These are phyloP conservation scores for Stephania cephalantha DNA, from an alignment of 164 flowering plant species.

Conservation along the genomic window DNA sequence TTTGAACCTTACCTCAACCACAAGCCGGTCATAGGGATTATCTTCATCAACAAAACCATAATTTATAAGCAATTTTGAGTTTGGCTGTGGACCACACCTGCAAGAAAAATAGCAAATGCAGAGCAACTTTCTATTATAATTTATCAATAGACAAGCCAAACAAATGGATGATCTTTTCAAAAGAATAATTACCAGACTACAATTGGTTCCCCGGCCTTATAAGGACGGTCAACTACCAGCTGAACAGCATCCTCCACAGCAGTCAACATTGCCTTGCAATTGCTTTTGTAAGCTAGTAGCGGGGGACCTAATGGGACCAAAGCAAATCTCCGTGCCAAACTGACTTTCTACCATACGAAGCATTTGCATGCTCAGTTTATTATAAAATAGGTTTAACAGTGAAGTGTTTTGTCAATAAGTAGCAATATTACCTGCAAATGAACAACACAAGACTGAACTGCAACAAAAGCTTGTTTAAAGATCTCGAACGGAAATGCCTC, in stretches of 20 bases:
- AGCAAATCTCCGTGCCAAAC: constrained; percentile 94
- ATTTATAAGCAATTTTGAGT: constrained; percentile 81
- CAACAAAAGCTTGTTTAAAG: constrained; percentile 99
- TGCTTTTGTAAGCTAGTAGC: constrained; percentile 81
- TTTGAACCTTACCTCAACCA: constrained; percentile 53
- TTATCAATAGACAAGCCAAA: background rate
- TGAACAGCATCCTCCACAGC: constrained; percentile 79
- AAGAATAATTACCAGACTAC: constrained; percentile 57
- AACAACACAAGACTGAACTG: constrained; percentile 97
- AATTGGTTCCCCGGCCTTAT: constrained; percentile 85
- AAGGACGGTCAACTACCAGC: constrained; percentile 87
- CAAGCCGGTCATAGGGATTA: constrained; percentile 75
- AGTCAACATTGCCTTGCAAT: constrained; percentile 89
- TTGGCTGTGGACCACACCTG: constrained; percentile 99
- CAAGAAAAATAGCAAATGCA: constrained; percentile 13
- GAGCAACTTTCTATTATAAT: background rate
- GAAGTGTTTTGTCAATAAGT: no score
- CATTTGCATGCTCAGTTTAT: background rate
- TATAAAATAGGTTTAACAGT: background rate
- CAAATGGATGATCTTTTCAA: background rate
- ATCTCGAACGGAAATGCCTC: constrained; percentile 96
- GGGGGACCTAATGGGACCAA: constrained; percentile 98
- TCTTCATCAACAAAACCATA: constrained; percentile 99
- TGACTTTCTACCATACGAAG: constrained; percentile 60
- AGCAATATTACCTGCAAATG: constrained; percentile 78